Conservation (phyloP, 2,329 filamentous ascomycete genomes). For the Furcasterigmium furcatum region DNA sequence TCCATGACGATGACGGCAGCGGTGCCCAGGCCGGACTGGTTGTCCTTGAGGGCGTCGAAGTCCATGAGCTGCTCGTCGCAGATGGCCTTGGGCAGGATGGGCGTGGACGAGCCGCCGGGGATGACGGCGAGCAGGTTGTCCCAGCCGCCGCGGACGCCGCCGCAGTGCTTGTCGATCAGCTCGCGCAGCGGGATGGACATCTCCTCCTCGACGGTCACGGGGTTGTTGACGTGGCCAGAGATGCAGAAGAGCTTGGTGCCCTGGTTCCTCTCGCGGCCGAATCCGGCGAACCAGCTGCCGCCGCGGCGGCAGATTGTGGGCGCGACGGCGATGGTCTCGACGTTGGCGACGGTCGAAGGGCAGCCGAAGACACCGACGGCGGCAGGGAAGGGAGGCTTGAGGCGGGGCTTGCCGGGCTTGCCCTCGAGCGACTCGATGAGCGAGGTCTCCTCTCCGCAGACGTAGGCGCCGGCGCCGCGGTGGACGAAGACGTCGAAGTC, state of each 20-base stretch:
- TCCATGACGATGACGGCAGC: constrained; percentile 99
- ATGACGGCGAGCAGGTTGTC: constrained; percentile 96
- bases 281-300: constrained; percentile 86
- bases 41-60: constrained; percentile 97
- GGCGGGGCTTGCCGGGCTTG: constrained; percentile 95
- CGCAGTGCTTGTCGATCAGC: constrained; percentile 97
- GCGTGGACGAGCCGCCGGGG: constrained; percentile 93
- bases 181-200: constrained; percentile 97
- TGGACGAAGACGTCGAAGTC: constrained; percentile 98
- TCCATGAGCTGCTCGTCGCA: constrained; percentile 99
- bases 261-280: constrained; percentile 93
- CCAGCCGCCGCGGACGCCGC: constrained; percentile 94
- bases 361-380: constrained; percentile 97
- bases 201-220: constrained; percentile 96
- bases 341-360: constrained; percentile 96
- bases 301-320: constrained; percentile 95
- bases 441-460: constrained; percentile 97
- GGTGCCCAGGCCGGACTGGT: constrained; percentile 93
- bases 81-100: constrained; percentile 83
- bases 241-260: constrained; percentile 99
- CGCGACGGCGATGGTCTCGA: constrained; percentile 93
- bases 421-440: constrained; percentile 97
- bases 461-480: constrained; percentile 94
- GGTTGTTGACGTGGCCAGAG: constrained; percentile 98
- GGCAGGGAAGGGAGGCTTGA: constrained; percentile 98